Percentiles rank a stretch among this genome's conserved stretches.
Conservation (phyloP, 2,329 filamentous ascomycete species). For the Torrubiella hemipterigena region DNA sequence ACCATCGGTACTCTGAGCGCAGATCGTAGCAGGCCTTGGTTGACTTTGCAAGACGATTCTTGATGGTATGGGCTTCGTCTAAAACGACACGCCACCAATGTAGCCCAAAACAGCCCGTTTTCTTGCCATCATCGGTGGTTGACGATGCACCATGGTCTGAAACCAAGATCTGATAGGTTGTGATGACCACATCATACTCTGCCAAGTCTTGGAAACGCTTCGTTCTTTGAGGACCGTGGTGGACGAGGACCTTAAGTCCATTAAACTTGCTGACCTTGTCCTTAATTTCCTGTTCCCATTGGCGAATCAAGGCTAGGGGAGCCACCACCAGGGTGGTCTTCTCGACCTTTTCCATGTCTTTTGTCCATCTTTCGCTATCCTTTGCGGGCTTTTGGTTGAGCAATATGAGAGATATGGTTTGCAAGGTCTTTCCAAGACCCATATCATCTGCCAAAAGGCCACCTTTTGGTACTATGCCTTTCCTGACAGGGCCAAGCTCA, state of each 20-base stretch:
- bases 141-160: constrained; percentile 72
- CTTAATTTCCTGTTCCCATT: constrained; percentile 91
- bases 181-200: constrained; percentile 88
- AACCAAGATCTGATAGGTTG: constrained; percentile 89
- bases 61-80: constrained; percentile 96
- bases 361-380: constrained; percentile 49
- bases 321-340: constrained; percentile 86
- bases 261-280: constrained; percentile 63
- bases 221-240: constrained; percentile 78
- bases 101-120: constrained; percentile 78
- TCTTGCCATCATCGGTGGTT: constrained; percentile 45
- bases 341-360: constrained; percentile 55
- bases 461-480: constrained; percentile 72
- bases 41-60: constrained; percentile 92
- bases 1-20: constrained; percentile 84
- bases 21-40: constrained; percentile 86
- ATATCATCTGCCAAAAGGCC: constrained; percentile 96
- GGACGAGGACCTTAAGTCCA: constrained; percentile 69
- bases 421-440: constrained; percentile 93
- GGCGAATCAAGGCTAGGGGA: constrained; percentile 84
- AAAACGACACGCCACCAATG: constrained; percentile 94
- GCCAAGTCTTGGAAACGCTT: constrained; percentile 68
- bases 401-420: constrained; percentile 81
- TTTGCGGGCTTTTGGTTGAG: constrained; percentile 60
- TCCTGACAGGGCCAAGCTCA: constrained; percentile 76